Base-by-base conservation (phyloP, 2,329 filamentous ascomycete genomes). In the Seiridium unicorne region DNA sequence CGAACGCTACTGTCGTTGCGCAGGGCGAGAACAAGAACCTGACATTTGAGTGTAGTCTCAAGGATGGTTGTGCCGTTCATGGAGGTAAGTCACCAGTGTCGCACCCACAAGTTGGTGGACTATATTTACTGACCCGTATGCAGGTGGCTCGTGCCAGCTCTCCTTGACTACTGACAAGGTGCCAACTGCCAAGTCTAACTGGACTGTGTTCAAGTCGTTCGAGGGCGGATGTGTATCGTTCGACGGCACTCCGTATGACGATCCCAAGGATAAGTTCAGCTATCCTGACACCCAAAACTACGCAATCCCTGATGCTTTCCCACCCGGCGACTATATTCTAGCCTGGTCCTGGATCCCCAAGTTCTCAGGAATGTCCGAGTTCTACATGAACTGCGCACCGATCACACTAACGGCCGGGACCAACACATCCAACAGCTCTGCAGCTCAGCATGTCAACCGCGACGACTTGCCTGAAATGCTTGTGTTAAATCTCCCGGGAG, bases 311-410 rank as follows among this genome's bases (percentile, higher is more conserved):
- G 31, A 32, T n/a, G 26, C n/a, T n/a, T 46, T 56, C 44, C 9
- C 42, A 13, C 54, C 54, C 8, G 54, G 54, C 10, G 35, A 56
- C 26, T 47, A 56, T 36, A 46, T 11, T 13, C 18, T 46, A 6
- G 54, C 54, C 5, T 56, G 54, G 54, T 32, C 87, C 5, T 91
- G 89, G 89, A 82, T 89, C 72, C 91, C 91, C 64, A 87, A 84
- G 54, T 67, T 89, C 40, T 55, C 58, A 11, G 89, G 89, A 2
- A 90, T 90, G 71, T 84, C 88, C 4, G 89, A 92, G 69, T 86
- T 90, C 76, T 91, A 91, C 76, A 89, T 89, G 87, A 89, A 90
- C 76, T 91, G 89, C 64, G 86, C 85, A 3, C 84, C 86, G 0
- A 73, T 90, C 59, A 79, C 79, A 9, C 9, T 51, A 32, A 35